phyloP scores from a whole-genome alignment of 805 yeast species.

The Naumovozyma dairenensis region DNA sequence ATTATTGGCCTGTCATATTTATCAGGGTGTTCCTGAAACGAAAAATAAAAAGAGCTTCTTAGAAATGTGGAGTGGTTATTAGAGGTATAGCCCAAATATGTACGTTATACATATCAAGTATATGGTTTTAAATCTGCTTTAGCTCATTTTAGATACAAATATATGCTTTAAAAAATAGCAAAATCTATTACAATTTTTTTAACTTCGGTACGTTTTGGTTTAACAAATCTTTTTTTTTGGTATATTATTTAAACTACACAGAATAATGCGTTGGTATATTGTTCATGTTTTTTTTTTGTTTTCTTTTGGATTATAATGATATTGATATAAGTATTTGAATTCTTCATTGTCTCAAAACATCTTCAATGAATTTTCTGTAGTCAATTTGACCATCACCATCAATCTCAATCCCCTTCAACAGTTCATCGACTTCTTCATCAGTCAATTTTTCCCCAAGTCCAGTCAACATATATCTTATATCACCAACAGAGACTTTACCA shows the following conservation, averaged over 20 bases:
- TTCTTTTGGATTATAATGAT: no score
- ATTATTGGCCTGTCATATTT: conserved; percentile 12
- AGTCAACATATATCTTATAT: conserved; percentile 86
- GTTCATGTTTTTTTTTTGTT: no score
- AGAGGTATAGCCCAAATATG: background rate
- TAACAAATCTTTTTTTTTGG: no score
- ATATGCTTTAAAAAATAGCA: no score
- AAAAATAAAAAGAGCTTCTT: conserved; percentile 38
- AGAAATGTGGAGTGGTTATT: background rate
- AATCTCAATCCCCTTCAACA: conserved; percentile 88
- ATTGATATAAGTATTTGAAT: no score
- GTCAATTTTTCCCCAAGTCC: conserved; percentile 90
- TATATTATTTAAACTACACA: no score
- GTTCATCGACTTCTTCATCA: conserved; percentile 89
- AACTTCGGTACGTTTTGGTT: no score
- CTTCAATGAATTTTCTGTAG: conserved; percentile 88
- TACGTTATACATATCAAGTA: no score
- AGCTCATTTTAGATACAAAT: no score
- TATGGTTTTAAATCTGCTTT: no score
- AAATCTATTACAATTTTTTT: no score
- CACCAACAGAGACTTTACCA: conserved; percentile 96
- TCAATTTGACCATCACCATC: conserved; percentile 92
- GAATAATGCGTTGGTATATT: no score
- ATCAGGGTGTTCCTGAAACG: conserved; percentile 58
- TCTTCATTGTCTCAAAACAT: conserved; percentile 75